Evolutionary conservation across 352 stramenopile genomes (phyloP), one percentile per base, ranked within the genome.

Genomic region (Aphanomyces euteiches): DNA sequence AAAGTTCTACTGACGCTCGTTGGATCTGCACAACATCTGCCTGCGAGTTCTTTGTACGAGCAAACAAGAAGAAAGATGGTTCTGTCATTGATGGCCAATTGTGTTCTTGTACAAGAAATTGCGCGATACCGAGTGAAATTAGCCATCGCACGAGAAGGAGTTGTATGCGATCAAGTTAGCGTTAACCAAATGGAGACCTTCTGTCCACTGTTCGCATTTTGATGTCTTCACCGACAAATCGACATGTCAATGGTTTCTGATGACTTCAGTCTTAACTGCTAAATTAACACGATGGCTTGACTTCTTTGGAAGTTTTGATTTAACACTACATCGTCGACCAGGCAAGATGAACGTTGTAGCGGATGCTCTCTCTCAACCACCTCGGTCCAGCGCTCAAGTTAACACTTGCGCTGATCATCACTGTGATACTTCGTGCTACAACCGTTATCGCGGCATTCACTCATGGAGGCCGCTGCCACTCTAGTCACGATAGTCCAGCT

Each of bases 351-450:
- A 69, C 47, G 63, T 59, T 19, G 63, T 69, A 10, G 63, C 63
- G 47, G 63, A 65, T 63, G 63, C 4, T 36, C 34, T 69, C 37
- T 12, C 63, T n/a, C 63, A 34, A 57, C 45, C 37, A 58, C 50
- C 50, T 15, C 12, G 17, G 36, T 13, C 12, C 6, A 58, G 50
- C 17, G 21, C 36, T 58, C 50, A 58, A 58, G 6, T 58, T 34
- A n/a, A 6, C 17, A 34, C 12, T 19, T 15, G 12, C 12, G 50
- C 50, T 36, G 50, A 36, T 6, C 50, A 58, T 58, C 15, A 58
- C n/a, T 58, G 50, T n/a, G 8, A 58, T 34, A 7, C 12, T 8
- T 36, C 21, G 36, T 58, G 50, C 21, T 15, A 8, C 50, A 21
- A 58, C 21, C 8, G 50, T n/a, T 58, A 58, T n/a, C 50, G 21